Evolutionary conservation across 148 eudicot genomes (phyloP), one percentile per base, ranked within the genome.

Genomic region (Vaccinium darrowii): DNA sequence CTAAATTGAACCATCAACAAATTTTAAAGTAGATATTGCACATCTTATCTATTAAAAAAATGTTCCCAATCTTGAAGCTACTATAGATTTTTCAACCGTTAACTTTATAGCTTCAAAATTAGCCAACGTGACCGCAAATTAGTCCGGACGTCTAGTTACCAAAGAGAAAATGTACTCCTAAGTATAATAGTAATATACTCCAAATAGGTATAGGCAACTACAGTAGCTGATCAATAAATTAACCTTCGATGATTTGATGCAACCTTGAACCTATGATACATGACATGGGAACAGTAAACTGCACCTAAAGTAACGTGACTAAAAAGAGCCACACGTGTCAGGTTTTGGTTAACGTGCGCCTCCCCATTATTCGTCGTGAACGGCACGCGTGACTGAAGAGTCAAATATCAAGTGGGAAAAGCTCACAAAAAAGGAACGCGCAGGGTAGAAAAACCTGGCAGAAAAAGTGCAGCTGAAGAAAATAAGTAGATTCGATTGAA

Each of bases 321-420:
- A 2, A 36, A 58, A 16, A 23, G 5, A 10, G 53, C 27, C 30
- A 73, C 85, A 56, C 80, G 67, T 72, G 76, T 50, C 82, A 10
- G 7, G 51, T 19, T 50, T 14, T 8, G 3, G 43, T 16, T 78
- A 78, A 65, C 83, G 33, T 81, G 80, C 60, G 84, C 75, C 84
- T 9, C n/a, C 53, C 15, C n/a, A 1, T 13, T 2, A 7, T 77
- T 78, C 78, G 83, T 83, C 85, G 72, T 79, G 85, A 79, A 79
- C 73, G 53, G 54, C 83, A 83, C 80, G 83, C 85, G 80, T 67
- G 85, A 69, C 39, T 4, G 76, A 72, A 62, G 47, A 80, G 85
- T 79, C 83, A 83, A 83, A 58, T 57, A 83, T 83, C 36, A 58
- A 49, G 36, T 8, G 86, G 27, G 77, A 84, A 63, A 25, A 77